Percentiles rank a stretch among this genome's conserved stretches.
Conservation (phyloP, 805 yeast species). For the Candida golubevii region DNA sequence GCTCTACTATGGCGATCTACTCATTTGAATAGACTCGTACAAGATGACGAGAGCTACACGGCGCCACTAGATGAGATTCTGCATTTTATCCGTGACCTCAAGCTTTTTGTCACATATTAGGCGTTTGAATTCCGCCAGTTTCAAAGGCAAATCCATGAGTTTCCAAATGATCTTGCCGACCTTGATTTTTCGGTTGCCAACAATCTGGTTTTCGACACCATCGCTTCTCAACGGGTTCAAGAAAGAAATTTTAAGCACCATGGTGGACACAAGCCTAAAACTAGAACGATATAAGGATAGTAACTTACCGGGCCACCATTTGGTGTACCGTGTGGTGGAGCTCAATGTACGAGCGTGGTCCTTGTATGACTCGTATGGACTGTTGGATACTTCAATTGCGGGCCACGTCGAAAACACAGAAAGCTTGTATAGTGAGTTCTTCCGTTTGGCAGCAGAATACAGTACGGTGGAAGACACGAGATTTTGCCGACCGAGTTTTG, state of each 20-base stretch:
- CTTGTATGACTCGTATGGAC: background rate
- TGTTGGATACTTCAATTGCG: background rate
- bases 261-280: background rate
- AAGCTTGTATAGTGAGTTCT: background rate
- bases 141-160: background rate
- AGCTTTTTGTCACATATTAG: background rate
- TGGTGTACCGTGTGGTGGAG: background rate
- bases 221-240: background rate
- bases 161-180: background rate
- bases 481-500: background rate
- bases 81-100: background rate
- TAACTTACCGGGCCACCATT: background rate
- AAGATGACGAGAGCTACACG: no score
- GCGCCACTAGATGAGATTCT: no score
- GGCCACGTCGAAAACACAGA: background rate
- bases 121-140: background rate
- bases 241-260: background rate
- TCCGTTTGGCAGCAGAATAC: background rate
- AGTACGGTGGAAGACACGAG: background rate
- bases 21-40: no score
- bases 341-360: background rate
- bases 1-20: no score
- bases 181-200: background rate
- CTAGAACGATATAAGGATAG: background rate
- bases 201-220: background rate